Conservation (phyloP, 306 rosid genomes). For the Neltuma alba region DNA sequence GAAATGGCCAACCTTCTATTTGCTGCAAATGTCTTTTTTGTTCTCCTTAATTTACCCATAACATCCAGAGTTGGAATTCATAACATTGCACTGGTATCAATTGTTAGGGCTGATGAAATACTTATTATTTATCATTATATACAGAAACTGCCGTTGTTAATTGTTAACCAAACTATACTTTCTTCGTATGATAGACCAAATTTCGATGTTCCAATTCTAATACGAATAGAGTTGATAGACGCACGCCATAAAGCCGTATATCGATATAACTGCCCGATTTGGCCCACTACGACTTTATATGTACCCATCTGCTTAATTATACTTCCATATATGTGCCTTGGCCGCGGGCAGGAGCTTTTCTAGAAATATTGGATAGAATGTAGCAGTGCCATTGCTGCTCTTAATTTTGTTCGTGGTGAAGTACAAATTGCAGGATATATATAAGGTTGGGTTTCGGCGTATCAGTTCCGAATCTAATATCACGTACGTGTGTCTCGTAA, state of each 20-base stretch:
- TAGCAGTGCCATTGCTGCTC: not conserved
- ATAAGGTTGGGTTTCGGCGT: not conserved
- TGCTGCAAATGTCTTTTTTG: not conserved
- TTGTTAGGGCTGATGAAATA: no score
- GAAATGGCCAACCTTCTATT: not conserved
- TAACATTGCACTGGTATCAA: no score
- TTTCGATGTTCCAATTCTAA: not conserved
- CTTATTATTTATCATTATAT: no score
- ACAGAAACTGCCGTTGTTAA: no score
- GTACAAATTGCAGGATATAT: not conserved
- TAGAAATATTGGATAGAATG: not conserved
- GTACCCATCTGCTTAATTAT: not conserved
- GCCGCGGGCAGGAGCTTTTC: not conserved
- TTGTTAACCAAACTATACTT: no score
- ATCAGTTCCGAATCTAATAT: not conserved
- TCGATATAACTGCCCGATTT: not conserved
- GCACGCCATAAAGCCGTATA: no score
- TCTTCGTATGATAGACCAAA: not conserved
- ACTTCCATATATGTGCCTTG: not conserved
- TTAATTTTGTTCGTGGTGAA: not conserved
- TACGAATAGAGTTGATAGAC: no score
- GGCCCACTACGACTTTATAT: not conserved
- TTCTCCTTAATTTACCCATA: no score
- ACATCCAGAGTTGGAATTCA: no score
- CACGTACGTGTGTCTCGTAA: not conserved